Percentiles rank a stretch among this genome's conserved stretches.
phyloP scores from a whole-genome alignment of 1,284 basidiomycete species.

The Erythrobasidium hasegawianum region DNA sequence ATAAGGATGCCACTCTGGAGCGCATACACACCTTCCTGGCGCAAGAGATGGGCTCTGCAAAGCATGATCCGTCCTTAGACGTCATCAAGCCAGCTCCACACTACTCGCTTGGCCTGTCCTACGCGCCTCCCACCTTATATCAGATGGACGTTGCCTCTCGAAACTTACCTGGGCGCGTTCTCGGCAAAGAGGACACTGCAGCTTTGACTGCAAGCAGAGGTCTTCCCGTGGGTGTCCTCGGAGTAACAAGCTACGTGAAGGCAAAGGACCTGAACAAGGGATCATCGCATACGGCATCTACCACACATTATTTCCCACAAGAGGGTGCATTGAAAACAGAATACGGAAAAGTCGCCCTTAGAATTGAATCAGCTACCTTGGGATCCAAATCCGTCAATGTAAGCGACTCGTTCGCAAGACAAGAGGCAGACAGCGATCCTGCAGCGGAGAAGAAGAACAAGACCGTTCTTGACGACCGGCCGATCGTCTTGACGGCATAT shows the following conservation, averaged over 20 bases:
- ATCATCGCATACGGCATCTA: no score
- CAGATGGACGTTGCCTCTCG: slow-evolving; percentile 18
- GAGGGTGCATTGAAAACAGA: no score
- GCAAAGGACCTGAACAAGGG: no score
- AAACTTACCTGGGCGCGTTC: neutral
- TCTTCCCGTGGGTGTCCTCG: neutral
- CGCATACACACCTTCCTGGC: slow-evolving; percentile 18
- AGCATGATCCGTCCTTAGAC: slow-evolving; percentile 10
- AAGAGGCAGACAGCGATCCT: neutral
- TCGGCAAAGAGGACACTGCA: slow-evolving; percentile 1
- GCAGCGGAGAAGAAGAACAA: neutral
- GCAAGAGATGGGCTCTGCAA: neutral
- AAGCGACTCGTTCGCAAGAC: neutral
- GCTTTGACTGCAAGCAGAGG: neutral
- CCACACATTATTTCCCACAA: neutral
- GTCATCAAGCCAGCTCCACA: neutral
- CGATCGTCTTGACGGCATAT: neutral
- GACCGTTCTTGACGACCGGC: neutral
- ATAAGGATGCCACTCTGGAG: neutral
- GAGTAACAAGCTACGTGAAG: neutral
- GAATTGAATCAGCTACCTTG: neutral
- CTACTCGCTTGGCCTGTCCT: slow-evolving; percentile 14
- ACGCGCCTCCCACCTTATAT: slow-evolving; percentile 29
- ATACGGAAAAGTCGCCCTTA: neutral
- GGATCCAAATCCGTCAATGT: neutral